phyloP scores from a whole-genome alignment of 2,329 filamentous ascomycete genomes.

The Xylaria sp. region DNA sequence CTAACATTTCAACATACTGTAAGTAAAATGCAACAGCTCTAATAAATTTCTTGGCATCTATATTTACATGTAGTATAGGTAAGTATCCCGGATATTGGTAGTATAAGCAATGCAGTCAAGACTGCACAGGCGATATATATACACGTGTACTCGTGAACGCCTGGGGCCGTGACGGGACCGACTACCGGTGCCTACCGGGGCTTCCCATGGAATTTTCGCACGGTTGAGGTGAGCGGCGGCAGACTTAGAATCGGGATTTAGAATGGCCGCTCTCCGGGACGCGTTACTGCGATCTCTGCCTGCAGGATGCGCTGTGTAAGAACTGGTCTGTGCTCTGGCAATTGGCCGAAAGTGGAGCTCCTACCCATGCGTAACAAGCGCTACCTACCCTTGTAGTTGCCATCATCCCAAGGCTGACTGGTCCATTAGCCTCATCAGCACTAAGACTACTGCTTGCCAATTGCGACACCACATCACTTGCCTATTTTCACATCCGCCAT shows the following conservation, averaged over 20 bases:
- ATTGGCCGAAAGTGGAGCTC: not conserved
- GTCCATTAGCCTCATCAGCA: constrained; percentile 36
- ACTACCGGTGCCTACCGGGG: not conserved
- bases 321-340: constrained; percentile 9
- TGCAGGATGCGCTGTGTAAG: constrained; percentile 22
- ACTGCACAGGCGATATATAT: not conserved
- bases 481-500: constrained; percentile 11
- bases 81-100: not conserved
- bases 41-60: constrained; percentile 14
- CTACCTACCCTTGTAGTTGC: constrained; percentile 6
- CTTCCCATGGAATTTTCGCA: not conserved
- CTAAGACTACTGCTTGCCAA: constrained; percentile 5
- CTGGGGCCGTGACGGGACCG: not conserved
- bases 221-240: not conserved
- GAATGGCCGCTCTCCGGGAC: constrained; percentile 43
- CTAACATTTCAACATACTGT: not conserved
- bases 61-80: constrained; percentile 9
- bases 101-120: constrained; percentile 9
- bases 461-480: constrained; percentile 6
- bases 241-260: constrained; percentile 38
- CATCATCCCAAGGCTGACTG: constrained; percentile 33
- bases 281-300: constrained; percentile 45
- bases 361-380: not conserved
- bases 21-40: not conserved
- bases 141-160: constrained; percentile 9